These are phyloP conservation scores for Lepidopterella palustris DNA, from an alignment of 495 filamentous ascomycete species.

Conservation along the genomic window DNA sequence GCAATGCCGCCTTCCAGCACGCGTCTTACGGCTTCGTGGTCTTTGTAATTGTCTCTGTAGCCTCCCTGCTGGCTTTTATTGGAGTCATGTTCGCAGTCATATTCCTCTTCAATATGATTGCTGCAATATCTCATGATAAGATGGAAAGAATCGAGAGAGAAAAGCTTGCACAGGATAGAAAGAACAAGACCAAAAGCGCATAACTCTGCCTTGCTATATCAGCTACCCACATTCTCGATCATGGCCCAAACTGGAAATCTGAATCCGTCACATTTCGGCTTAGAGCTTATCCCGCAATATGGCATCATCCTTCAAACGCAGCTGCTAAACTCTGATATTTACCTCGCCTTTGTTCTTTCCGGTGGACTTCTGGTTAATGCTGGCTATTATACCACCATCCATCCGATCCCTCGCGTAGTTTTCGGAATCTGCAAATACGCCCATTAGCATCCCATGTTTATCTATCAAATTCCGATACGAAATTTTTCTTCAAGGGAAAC, in stretches of 20 bases:
- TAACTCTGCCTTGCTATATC: not conserved
- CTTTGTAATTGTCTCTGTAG: constrained; percentile 28
- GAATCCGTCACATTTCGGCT: not conserved
- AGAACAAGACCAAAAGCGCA: not conserved
- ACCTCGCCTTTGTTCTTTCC: constrained; percentile 21
- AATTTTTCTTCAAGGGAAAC: not conserved
- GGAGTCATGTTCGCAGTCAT: constrained; percentile 19
- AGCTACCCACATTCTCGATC: not conserved
- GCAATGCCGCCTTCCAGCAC: constrained; percentile 40
- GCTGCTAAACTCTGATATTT: constrained; percentile 18
- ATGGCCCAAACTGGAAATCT: not conserved
- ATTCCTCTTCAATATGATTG: constrained; percentile 28
- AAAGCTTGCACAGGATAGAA: not conserved
- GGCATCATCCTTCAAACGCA: constrained; percentile 8
- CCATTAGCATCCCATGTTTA: too few relatives aligned
- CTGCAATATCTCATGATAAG: constrained; percentile 23
- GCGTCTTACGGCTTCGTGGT: constrained; percentile 50
- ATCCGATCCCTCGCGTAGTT: constrained; percentile 14
- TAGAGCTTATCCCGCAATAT: constrained; percentile 9
- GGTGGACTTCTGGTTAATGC: constrained; percentile 11
- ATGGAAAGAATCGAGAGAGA: constrained; percentile 6
- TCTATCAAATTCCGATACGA: not conserved
- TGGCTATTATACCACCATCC: constrained; percentile 17
- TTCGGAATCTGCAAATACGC: constrained; percentile 23
- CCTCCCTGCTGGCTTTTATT: constrained; percentile 16